Evolutionary conservation across 805 yeast genomes (phyloP).

Genomic region (Saccharomycopsis sp.): DNA sequence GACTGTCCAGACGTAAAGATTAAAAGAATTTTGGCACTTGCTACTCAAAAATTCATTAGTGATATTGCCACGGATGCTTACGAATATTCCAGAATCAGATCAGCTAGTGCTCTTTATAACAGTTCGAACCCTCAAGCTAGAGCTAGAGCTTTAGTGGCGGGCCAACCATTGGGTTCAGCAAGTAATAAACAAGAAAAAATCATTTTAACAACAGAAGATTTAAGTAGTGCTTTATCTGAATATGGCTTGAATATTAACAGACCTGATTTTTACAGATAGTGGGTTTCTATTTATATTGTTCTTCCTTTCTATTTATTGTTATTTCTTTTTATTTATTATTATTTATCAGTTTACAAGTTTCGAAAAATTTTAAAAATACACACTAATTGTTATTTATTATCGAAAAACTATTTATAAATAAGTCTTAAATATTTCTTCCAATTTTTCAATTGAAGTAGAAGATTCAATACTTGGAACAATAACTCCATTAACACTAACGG

Average conservation of each 20-base stretch:
- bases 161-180: slow-evolving; percentile 31
- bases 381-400: no score
- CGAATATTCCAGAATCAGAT: slow-evolving; percentile 87
- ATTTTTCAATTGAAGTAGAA: slow-evolving; percentile 40
- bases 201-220: slow-evolving; percentile 85
- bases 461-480: slow-evolving; percentile 48
- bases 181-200: slow-evolving; percentile 58
- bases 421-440: slow-evolving; percentile 21
- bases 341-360: no score
- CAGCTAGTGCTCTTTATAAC: slow-evolving; percentile 77
- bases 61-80: slow-evolving; percentile 96
- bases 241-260: slow-evolving; percentile 83
- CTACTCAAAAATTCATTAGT: slow-evolving; percentile 90
- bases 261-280: slow-evolving; percentile 84
- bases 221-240: slow-evolving; percentile 86
- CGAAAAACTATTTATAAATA: no score
- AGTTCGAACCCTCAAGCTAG: slow-evolving; percentile 79
- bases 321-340: background rate
- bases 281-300: no score
- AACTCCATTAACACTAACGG: slow-evolving; percentile 63
- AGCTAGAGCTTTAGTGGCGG: slow-evolving; percentile 67
- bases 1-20: slow-evolving; percentile 67
- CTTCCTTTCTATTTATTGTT: background rate
- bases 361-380: no score
- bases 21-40: slow-evolving; percentile 79